Evolutionary conservation across 2,329 filamentous ascomycete genomes (phyloP).

Genomic region (Chaetothyriales sp.): DNA sequence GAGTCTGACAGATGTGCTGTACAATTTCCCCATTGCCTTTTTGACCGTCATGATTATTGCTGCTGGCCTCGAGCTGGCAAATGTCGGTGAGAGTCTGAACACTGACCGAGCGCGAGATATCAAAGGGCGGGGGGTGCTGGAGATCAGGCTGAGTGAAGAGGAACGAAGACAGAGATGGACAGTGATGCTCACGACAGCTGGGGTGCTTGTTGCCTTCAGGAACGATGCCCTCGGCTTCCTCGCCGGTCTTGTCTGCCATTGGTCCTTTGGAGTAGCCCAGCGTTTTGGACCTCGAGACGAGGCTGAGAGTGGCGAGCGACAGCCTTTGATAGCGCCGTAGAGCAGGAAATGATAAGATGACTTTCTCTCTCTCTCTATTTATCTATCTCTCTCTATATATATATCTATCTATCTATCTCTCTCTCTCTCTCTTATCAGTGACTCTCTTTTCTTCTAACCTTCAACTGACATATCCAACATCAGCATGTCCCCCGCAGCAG

Average conservation of each 20-base stretch:
- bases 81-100: slow-evolving; percentile 71
- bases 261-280: slow-evolving; percentile 39
- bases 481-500: slow-evolving; percentile 1
- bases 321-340: background rate
- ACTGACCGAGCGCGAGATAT: slow-evolving; percentile 51
- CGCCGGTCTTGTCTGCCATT: slow-evolving; percentile 66
- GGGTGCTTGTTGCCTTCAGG: slow-evolving; percentile 65
- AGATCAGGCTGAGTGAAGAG: slow-evolving; percentile 18
- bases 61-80: slow-evolving; percentile 72
- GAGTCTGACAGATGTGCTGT: slow-evolving; percentile 54
- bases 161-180: slow-evolving; percentile 54
- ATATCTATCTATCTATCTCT: no score
- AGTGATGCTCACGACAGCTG: slow-evolving; percentile 79
- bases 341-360: background rate
- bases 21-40: slow-evolving; percentile 57
- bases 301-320: background rate
- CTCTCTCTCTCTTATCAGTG: no score
- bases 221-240: slow-evolving; percentile 82
- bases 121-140: slow-evolving; percentile 21
- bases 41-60: slow-evolving; percentile 82
- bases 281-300: background rate
- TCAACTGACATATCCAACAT: background rate
- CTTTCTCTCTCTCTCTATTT: no score
- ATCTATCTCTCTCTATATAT: background rate
- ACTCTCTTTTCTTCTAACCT: background rate